Evolutionary conservation across 345 rosid species (phyloP).

Genomic region (Turritis glabra): DNA sequence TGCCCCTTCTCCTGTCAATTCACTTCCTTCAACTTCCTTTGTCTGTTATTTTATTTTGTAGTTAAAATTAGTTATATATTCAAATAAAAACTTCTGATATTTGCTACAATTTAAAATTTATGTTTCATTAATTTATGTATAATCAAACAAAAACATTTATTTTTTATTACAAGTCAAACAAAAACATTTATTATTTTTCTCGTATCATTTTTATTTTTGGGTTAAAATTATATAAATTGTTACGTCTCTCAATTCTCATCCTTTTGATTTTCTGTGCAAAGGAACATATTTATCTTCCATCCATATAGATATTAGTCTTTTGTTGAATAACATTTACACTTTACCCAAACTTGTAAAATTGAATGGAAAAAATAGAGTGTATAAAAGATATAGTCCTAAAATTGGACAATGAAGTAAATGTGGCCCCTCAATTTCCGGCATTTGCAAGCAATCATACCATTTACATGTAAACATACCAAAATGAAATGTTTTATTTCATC

Average conservation of each 20-base stretch:
- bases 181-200: not conserved
- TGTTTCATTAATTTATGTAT: not conserved
- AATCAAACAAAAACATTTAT: not conserved
- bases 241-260: not conserved
- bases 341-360: slow-evolving; percentile 10
- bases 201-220: not conserved
- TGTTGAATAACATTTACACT: slow-evolving; percentile 5
- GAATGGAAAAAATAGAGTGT: not conserved
- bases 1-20: slow-evolving; percentile 28
- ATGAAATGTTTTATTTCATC: not conserved
- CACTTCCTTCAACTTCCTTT: slow-evolving; percentile 6
- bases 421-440: slow-evolving; percentile 24
- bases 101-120: not conserved
- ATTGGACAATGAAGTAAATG: slow-evolving; percentile 17
- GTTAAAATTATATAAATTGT: not conserved
- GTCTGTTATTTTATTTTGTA: not conserved
- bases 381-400: not conserved
- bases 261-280: not conserved
- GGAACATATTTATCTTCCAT: not conserved
- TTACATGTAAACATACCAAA: slow-evolving; percentile 7
- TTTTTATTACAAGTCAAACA: not conserved
- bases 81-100: not conserved
- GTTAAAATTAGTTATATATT: not conserved
- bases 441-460: slow-evolving; percentile 30
- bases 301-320: not conserved